Base-by-base conservation (phyloP, 495 filamentous ascomycete genomes). In the Tetracladium setigerum region DNA sequence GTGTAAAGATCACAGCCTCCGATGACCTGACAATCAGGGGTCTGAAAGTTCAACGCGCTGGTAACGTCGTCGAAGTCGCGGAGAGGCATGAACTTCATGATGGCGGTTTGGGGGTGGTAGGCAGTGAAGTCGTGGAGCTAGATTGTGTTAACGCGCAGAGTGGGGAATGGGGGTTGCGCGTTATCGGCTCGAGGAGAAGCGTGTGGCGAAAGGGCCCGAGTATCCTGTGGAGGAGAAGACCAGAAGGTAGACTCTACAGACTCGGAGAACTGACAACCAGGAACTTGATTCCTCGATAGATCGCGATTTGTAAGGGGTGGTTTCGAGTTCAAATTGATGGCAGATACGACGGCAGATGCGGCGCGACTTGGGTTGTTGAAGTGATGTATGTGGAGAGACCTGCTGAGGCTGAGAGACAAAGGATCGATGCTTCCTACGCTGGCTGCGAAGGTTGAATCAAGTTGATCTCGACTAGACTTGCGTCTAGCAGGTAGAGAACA, bases 1-100 rank as follows among this genome's bases (percentile, higher is more conserved):
- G 89, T 96, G 71, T 95, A 99, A 15, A 96, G 77, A 63, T 99
- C 92, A 71, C 89, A 95, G 38, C 87, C 83, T 46, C 92, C 92
- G 11, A 85, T 77, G 53, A 97, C 83, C 55, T 89, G 85, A 57
- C 85, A 89, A 61, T 96, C 90, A 12, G 82, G 75, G 2, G 92
- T 97, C 57, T 90, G 83, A 71, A 97, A 97, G 57, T 91, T 95
- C 55, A 99, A 77, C 38, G 91, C 84, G 61, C 80, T 83, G 24
- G 87, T 89, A 48, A 99, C 83, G 53, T 82, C 77, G 65, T 96
- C 88, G 62, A 96, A 84, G 27, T 88, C 81, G 57, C 79, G 84
- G 35, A 95, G 73, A n/a, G 89, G 88, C 49, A 97, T 78, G 66
- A 87, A 97, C 94, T 96, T 58, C 55, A 58, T 58, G 22, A 46